phyloP scores from a whole-genome alignment of 495 filamentous ascomycete species.

The Lasiosphaeria ovina region DNA sequence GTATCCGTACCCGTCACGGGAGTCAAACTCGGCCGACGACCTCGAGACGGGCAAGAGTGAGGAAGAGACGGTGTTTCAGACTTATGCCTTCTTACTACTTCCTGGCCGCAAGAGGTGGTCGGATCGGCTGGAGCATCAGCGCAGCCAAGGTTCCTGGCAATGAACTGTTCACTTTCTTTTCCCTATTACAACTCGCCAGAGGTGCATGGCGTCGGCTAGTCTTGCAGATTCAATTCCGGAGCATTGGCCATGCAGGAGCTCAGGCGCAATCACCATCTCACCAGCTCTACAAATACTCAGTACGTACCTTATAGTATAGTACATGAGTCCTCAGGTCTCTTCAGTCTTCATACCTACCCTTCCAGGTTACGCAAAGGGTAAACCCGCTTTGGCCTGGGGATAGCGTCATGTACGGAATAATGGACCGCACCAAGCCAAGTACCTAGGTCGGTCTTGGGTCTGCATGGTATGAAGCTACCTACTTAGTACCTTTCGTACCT shows the following conservation, averaged over 20 bases:
- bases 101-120: neutral
- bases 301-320: neutral
- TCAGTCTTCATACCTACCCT: neutral
- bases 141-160: neutral
- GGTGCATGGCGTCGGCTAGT: conserved; percentile 8
- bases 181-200: conserved; percentile 3
- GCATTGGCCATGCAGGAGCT: conserved; percentile 3
- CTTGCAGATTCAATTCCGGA: conserved; percentile 1
- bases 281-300: neutral
- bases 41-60: neutral
- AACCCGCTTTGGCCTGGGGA: neutral
- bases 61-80: neutral
- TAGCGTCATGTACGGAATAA: neutral
- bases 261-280: neutral
- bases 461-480: too few relatives aligned
- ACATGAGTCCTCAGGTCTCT: neutral
- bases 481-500: too few relatives aligned
- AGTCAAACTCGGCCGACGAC: neutral
- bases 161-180: conserved; percentile 1
- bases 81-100: neutral
- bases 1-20: neutral
- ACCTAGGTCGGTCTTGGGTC: too few relatives aligned
- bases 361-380: neutral
- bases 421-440: too few relatives aligned
- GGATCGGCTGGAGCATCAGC: neutral